phyloP scores from a whole-genome alignment of 352 stramenopile species.

The Pythium aphanidermatum region DNA sequence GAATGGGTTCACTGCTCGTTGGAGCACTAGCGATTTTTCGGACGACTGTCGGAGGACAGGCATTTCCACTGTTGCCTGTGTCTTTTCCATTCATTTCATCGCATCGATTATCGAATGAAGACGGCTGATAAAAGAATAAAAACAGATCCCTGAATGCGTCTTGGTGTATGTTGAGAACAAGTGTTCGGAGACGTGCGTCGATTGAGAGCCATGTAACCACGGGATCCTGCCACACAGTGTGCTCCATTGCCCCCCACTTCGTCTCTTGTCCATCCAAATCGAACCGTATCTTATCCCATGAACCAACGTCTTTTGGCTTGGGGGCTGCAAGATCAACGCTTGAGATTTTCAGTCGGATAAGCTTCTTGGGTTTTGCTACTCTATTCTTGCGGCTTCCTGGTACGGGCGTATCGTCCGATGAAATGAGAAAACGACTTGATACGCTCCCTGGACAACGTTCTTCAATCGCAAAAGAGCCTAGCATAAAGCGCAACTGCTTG shows the following conservation, averaged over 20 bases:
- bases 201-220: slow-evolving; percentile 64
- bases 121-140: slow-evolving; percentile 57
- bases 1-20: too few species aligned
- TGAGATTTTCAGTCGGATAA: slow-evolving; percentile 73
- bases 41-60: too few species aligned
- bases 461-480: slow-evolving; percentile 71
- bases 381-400: not conserved
- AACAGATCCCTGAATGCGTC: slow-evolving; percentile 70
- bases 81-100: too few species aligned
- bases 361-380: slow-evolving; percentile 26
- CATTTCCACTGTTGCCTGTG: too few species aligned
- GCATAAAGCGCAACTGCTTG: slow-evolving; percentile 54
- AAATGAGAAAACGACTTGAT: slow-evolving; percentile 32
- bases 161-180: slow-evolving; percentile 75
- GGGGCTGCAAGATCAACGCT: slow-evolving; percentile 59
- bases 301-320: slow-evolving; percentile 39
- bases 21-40: slow-evolving; percentile 13
- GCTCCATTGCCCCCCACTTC: slow-evolving; percentile 12
- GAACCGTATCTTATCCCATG: slow-evolving; percentile 35
- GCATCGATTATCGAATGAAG: too few species aligned
- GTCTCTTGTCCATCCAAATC: not conserved
- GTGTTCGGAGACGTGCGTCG: slow-evolving; percentile 57
- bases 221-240: slow-evolving; percentile 69
- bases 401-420: slow-evolving; percentile 30
- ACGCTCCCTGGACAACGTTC: slow-evolving; percentile 18